phyloP scores from a whole-genome alignment of 192 early-diverging fungal genomes.

The Gonapodya sp. region DNA sequence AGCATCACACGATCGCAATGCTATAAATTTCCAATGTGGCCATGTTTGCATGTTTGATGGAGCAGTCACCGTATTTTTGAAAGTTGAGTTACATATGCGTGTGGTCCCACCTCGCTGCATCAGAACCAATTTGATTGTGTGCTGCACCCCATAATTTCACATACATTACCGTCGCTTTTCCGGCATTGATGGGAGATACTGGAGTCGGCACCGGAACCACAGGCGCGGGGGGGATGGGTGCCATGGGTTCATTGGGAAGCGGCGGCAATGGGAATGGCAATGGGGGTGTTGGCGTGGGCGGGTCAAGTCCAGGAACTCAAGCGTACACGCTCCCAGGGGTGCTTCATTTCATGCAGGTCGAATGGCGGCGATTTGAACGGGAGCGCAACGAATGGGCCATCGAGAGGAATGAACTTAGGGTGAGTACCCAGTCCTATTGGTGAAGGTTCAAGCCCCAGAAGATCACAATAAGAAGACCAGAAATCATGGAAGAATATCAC shows the following conservation, averaged over 20 bases:
- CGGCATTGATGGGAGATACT: background rate
- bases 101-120: too few species aligned
- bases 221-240: background rate
- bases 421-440: constrained; percentile 25
- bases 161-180: too few species aligned
- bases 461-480: too few species aligned
- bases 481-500: too few species aligned
- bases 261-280: background rate
- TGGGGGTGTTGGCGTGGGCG: background rate
- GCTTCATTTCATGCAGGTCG: constrained; percentile 68
- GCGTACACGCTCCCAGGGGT: constrained; percentile 63
- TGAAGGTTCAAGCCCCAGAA: too few species aligned
- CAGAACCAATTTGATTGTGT: too few species aligned
- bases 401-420: constrained; percentile 68
- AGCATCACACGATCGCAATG: too few species aligned
- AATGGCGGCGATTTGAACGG: constrained; percentile 73
- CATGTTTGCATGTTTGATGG: too few species aligned
- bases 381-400: constrained; percentile 83
- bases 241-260: background rate
- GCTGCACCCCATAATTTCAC: too few species aligned
- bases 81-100: too few species aligned
- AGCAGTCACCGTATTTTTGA: too few species aligned
- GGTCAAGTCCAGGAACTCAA: background rate
- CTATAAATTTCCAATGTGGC: too few species aligned
- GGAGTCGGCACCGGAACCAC: background rate